Base-by-base conservation (phyloP, 208 protist species). In the Tetramitus jugosus region DNA sequence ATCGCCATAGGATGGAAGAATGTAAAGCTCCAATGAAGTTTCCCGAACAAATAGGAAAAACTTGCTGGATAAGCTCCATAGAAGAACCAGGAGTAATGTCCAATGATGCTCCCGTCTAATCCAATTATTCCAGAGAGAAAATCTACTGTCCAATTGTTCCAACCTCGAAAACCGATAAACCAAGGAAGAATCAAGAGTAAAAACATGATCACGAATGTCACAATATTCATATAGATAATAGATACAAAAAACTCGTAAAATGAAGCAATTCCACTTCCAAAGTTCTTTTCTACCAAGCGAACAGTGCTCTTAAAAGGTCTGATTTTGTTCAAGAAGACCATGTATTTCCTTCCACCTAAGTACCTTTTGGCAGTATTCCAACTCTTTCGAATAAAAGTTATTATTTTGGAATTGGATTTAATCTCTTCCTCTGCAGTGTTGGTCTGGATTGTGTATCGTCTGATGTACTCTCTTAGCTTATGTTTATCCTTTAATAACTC, bases 181-280 rank as follows among this genome's bases (percentile, higher is more conserved):
- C 65, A 71, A 6, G 65, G 65, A 33, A 71, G 26, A 49, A 71
- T 49, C 17, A 71, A 46, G 7, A 71, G 49, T 35, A 71, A 31
- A n/a, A 71, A 71, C 1, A 23, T 37, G 10, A 13, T 35, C 8
- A 42, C 17, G 10, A 29, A 46, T n/a, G 49, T 3, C 3, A 71
- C 13, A 29, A 71, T 29, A 49, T 71, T 71, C 10, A 71, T 29
- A 3, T 20, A 26, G 17, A 71, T 71, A 1, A 71, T 29, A 17
- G 65, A 49, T 35, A 26, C 31, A n/a, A 49, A 49, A 71, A 71
- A 71, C 0, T 71, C 65, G 49, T 71, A 71, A 49, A 26, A 71
- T 6, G 35, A 33, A 8, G 65, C 65, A 71, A 71, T n/a, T 29
- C 65, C 65, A 35, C 39, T 71, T 52, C 65, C 65, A 71, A 71